Conservation (phyloP, 2,329 filamentous ascomycete species). For the Salinomyces thailandicus region DNA sequence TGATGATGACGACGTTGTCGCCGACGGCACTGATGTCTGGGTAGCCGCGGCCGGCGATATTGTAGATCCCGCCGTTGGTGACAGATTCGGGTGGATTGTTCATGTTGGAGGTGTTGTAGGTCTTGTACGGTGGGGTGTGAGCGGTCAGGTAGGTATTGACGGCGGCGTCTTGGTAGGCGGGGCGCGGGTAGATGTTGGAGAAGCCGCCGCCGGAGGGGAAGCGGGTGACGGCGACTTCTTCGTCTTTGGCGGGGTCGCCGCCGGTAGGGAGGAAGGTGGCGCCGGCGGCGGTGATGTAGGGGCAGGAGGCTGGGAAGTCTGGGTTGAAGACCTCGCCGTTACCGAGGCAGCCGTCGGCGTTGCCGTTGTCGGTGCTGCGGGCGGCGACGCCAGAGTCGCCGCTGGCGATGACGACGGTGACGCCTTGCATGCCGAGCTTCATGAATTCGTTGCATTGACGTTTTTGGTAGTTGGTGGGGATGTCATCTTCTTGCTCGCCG, state of each 20-base stretch:
- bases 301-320: conserved; percentile 29
- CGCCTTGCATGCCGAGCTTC: conserved; percentile 39
- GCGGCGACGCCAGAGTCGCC: conserved; percentile 36
- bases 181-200: conserved; percentile 27
- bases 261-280: conserved; percentile 30
- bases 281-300: conserved; percentile 32
- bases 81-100: conserved; percentile 26
- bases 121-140: conserved; percentile 17
- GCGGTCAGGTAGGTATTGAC: conserved; percentile 28
- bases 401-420: conserved; percentile 36
- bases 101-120: conserved; percentile 39
- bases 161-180: conserved; percentile 29
- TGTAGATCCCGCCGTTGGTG: conserved; percentile 31
- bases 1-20: conserved; percentile 25
- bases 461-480: conserved; percentile 43
- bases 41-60: conserved; percentile 19
- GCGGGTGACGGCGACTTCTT: conserved; percentile 31
- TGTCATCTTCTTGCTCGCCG: conserved; percentile 41
- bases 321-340: conserved; percentile 32
- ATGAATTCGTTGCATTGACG: conserved; percentile 32
- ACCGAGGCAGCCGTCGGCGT: conserved; percentile 27
- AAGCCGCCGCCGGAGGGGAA: conserved; percentile 33
- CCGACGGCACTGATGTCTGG: conserved; percentile 33
- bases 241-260: conserved; percentile 21
- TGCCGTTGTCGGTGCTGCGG: conserved; percentile 21